Evolutionary conservation across 2,329 filamentous ascomycete genomes (phyloP).

Genomic region (Pseudogymnoascus sp.): DNA sequence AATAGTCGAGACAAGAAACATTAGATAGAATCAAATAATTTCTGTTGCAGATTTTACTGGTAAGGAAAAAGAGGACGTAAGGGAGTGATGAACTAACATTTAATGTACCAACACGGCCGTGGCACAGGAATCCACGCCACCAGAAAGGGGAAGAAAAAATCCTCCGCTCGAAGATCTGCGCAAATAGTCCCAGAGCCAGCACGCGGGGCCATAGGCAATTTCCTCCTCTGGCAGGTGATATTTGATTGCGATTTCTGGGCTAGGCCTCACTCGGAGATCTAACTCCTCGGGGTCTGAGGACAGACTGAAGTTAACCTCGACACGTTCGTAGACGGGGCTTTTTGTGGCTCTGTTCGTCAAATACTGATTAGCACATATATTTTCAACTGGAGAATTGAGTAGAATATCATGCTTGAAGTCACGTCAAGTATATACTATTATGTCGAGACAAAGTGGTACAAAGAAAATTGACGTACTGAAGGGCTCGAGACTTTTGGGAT

Average conservation of each 20-base stretch:
- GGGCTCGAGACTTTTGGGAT: conserved; percentile 25
- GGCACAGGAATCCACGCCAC: conserved; percentile 56
- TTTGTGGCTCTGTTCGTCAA: conserved; percentile 15
- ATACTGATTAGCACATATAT: not conserved
- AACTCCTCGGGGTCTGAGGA: conserved; percentile 36
- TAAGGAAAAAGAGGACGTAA: not conserved
- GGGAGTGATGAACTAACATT: conserved; percentile 25
- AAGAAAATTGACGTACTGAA: conserved; percentile 17
- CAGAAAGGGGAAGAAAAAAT: conserved; percentile 51
- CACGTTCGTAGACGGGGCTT: conserved; percentile 35
- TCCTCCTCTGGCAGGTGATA: conserved; percentile 61
- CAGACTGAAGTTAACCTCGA: conserved; percentile 39
- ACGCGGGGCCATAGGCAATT: conserved; percentile 58
- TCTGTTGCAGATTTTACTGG: not conserved
- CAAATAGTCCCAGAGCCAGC: conserved; percentile 62
- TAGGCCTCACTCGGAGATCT: conserved; percentile 37
- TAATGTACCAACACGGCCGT: conserved; percentile 43
- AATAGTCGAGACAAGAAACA: conserved; percentile 32
- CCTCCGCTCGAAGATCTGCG: conserved; percentile 43
- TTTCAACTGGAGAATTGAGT: not conserved
- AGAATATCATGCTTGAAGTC: not conserved
- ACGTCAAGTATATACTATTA: not conserved
- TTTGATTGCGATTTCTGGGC: conserved; percentile 38
- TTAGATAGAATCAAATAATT: conserved; percentile 22
- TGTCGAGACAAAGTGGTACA: not conserved